Conservation (phyloP, 345 rosid genomes). For the Eutrema yunnanense region DNA sequence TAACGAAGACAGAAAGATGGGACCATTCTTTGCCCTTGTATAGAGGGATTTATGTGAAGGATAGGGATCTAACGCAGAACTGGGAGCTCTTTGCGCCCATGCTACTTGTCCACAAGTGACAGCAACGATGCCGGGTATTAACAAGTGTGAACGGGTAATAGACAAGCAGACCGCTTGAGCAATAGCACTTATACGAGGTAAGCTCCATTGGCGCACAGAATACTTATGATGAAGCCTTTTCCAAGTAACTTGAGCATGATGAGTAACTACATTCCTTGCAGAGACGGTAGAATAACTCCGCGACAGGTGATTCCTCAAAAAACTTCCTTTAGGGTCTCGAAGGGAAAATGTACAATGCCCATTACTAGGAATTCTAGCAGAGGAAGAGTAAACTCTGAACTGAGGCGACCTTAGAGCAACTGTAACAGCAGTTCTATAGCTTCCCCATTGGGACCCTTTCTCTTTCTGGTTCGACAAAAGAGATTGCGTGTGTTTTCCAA, state of each 20-base stretch:
- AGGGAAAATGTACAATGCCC: background rate
- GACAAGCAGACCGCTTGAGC: slow-evolving; percentile 87
- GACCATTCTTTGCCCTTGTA: slow-evolving; percentile 73
- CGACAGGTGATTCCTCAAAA: background rate
- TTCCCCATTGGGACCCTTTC: slow-evolving; percentile 14
- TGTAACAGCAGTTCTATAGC: slow-evolving; percentile 19
- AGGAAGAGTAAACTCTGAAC: slow-evolving; percentile 3
- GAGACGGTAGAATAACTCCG: slow-evolving; percentile 24
- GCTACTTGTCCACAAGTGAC: slow-evolving; percentile 58
- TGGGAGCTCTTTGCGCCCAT: slow-evolving; percentile 26
- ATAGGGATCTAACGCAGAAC: slow-evolving; percentile 45
- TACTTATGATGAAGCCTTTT: slow-evolving; percentile 48
- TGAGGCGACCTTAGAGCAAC: slow-evolving; percentile 18
- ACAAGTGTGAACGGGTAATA: slow-evolving; percentile 59
- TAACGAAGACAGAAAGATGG: slow-evolving; percentile 49
- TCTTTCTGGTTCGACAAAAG: slow-evolving; percentile 15
- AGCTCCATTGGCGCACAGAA: slow-evolving; percentile 27
- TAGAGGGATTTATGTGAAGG: slow-evolving; percentile 51
- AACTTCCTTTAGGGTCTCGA: slow-evolving; percentile 5
- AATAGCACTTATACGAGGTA: slow-evolving; percentile 48
- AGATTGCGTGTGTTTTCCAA: slow-evolving; percentile 12
- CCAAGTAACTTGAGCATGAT: slow-evolving; percentile 60
- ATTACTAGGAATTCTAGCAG: slow-evolving; percentile 14
- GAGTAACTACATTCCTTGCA: slow-evolving; percentile 34
- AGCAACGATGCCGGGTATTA: slow-evolving; percentile 56